Evolutionary conservation across 2,329 filamentous ascomycete genomes (phyloP).

Genomic region (Sarocladiaceae sp.): DNA sequence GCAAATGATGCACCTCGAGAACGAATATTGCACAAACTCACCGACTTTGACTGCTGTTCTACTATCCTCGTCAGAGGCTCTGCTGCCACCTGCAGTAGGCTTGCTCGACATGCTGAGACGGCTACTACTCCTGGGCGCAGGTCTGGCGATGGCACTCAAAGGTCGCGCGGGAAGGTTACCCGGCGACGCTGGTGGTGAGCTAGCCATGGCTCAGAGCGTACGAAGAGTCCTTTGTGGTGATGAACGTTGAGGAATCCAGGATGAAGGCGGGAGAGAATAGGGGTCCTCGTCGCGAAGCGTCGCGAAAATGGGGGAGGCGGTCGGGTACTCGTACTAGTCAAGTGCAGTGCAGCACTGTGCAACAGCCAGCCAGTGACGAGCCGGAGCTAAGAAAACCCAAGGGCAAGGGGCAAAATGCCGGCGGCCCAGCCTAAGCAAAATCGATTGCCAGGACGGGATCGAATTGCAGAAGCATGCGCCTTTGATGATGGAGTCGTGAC

Average conservation of each 20-base stretch:
- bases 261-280: slow-evolving; percentile 7
- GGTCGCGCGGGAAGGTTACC: slow-evolving; percentile 57
- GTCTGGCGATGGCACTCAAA: slow-evolving; percentile 72
- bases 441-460: background rate
- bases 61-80: slow-evolving; percentile 81
- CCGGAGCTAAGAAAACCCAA: slow-evolving; percentile 4
- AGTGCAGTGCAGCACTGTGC: too few species aligned
- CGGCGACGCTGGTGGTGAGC: slow-evolving; percentile 63
- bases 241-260: slow-evolving; percentile 2
- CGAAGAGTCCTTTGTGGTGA: background rate
- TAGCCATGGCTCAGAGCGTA: slow-evolving; percentile 7
- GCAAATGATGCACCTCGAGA: background rate
- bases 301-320: slow-evolving; percentile 6
- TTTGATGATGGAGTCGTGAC: too few species aligned
- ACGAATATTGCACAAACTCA: slow-evolving; percentile 44
- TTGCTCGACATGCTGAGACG: slow-evolving; percentile 81
- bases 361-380: background rate
- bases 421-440: background rate
- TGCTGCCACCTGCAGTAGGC: slow-evolving; percentile 66
- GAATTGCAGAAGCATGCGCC: too few species aligned
- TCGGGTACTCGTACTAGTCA: background rate
- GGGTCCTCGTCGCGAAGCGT: slow-evolving; percentile 7
- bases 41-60: slow-evolving; percentile 95
- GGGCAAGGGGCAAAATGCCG: background rate
- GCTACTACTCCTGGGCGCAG: slow-evolving; percentile 68